These are phyloP conservation scores for Irpex lacteus DNA, from an alignment of 1,284 basidiomycete genomes.

Conservation along the genomic window DNA sequence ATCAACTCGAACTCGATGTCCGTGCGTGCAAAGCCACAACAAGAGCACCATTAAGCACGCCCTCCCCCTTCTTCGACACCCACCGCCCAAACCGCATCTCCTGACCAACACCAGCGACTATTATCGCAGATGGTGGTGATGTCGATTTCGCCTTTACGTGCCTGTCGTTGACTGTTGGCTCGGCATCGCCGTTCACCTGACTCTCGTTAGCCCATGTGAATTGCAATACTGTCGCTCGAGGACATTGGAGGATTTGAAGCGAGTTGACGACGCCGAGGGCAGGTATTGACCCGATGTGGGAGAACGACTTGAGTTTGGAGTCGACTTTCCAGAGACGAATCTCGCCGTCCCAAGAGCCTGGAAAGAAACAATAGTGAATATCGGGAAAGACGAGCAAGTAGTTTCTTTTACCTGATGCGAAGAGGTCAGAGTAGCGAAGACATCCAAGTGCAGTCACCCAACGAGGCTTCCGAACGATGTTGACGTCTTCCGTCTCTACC, in stretches of 20 bases:
- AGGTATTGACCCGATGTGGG: conserved; percentile 58
- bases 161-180: conserved; percentile 36
- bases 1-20: conserved; percentile 23
- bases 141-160: conserved; percentile 25
- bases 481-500: conserved; percentile 66
- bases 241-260: conserved; percentile 71
- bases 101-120: conserved; percentile 82
- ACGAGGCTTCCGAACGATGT: conserved; percentile 68
- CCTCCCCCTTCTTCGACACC: conserved; percentile 70
- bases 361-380: too few species aligned
- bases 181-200: conserved; percentile 25
- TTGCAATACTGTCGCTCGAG: conserved; percentile 44
- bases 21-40: conserved; percentile 52
- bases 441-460: conserved; percentile 89
- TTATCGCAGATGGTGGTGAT: conserved; percentile 40
- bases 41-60: conserved; percentile 71
- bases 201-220: conserved; percentile 9
- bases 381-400: too few species aligned
- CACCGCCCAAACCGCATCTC: conserved; percentile 91
- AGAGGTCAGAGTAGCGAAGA: conserved; percentile 87
- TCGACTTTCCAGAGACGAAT: conserved; percentile 91
- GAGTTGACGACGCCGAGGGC: conserved; percentile 87
- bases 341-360: conserved; percentile 91
- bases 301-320: conserved; percentile 72
- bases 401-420: conserved; percentile 87